Conservation (phyloP, 1,139 yeast species). For the Debaryomyces psychrophilus region DNA sequence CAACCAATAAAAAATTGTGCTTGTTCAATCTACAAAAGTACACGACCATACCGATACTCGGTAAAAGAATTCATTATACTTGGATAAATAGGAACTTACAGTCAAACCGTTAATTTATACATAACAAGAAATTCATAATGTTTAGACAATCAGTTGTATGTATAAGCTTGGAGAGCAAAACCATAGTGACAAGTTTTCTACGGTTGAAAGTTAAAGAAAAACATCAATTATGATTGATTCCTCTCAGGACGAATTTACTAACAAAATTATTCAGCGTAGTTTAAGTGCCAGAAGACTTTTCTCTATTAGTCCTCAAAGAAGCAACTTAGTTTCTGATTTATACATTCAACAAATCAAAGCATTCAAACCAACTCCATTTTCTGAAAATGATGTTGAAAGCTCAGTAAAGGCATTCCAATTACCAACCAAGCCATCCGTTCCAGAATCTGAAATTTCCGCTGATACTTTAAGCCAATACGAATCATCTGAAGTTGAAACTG, state of each 20-base stretch:
- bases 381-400: slow-evolving; percentile 75
- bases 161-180: slow-evolving; percentile 14
- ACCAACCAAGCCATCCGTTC: slow-evolving; percentile 74
- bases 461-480: slow-evolving; percentile 79
- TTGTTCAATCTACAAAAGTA: slow-evolving; percentile 5
- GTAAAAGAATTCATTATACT: slow-evolving; percentile 19
- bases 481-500: slow-evolving; percentile 73
- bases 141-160: slow-evolving; percentile 49
- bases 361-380: slow-evolving; percentile 80
- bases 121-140: slow-evolving; percentile 25
- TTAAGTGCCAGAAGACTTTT: slow-evolving; percentile 46
- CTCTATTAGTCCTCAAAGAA: slow-evolving; percentile 49
- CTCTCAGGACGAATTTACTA: neutral
- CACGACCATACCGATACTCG: slow-evolving; percentile 26
- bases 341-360: slow-evolving; percentile 85
- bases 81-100: neutral
- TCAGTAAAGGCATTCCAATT: slow-evolving; percentile 80
- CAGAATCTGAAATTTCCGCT: slow-evolving; percentile 73
- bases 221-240: neutral
- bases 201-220: neutral
- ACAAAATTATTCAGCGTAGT: slow-evolving; percentile 30
- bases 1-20: slow-evolving; percentile 14
- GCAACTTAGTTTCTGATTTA: slow-evolving; percentile 78
- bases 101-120: slow-evolving; percentile 1
- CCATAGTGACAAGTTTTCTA: neutral